Base-by-base conservation (phyloP, 495 filamentous ascomycete species). In the Aspergillus funiculosus region DNA sequence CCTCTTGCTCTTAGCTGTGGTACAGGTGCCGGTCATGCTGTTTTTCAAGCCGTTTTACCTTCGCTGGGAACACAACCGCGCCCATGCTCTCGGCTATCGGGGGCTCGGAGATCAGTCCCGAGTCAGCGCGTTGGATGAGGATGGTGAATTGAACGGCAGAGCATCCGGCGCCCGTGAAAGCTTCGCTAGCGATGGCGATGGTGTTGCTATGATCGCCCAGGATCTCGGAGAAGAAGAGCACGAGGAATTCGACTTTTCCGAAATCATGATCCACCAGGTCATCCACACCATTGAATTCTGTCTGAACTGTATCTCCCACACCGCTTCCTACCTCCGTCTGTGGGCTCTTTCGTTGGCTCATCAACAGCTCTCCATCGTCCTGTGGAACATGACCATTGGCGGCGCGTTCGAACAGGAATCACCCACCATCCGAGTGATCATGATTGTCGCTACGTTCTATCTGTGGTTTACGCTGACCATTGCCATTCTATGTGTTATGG, bases 211-310 rank as follows among this genome's bases (percentile, higher is more conserved):
- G 82, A 88, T 97, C 63, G 86, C 89, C 0, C 84, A 95, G 60
- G 86, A 87, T 53, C 79, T 88, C 42, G 78, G 77, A 26, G 71
- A 80, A 22, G 82, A 77, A 15, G 82, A 83, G 45, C 87, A 95
- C 56, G 94, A 88, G 57, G 92, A 97, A 57, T 99, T 99, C 62
- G 92, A 97, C 48, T 97, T 97, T 61, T 75, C 79, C 25, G 92
- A 99, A 55, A 74, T 89, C 52, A 94, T 97, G 87, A 99, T 99
- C 58, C 92, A 99, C 64, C 92, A 99, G 63, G 84, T 95, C 60
- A 98, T 98, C 60, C 92, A 98, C 68, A 98, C 92, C 17, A 97
- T 98, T 57, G 92, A 98, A 73, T 99, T 99, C 71, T 97, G 92
- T 67, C 78, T 99, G 52, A 97, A 97, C 72, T 96, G 89, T 71